Conservation (phyloP, 495 filamentous ascomycete genomes). For the Parmelia sp. region DNA sequence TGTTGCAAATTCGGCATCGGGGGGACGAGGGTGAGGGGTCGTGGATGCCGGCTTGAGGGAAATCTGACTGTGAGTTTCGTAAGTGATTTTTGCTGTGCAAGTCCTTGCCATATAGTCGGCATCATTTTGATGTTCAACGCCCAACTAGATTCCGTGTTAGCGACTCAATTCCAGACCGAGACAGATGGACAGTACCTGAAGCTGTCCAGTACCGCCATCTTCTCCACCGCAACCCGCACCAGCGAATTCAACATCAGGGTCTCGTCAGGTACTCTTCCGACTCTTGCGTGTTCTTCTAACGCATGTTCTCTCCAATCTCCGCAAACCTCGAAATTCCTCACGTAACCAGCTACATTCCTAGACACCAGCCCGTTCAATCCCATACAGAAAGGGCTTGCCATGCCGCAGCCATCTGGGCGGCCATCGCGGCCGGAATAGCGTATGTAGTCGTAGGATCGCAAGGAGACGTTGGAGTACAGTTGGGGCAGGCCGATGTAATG, state of each 20-base stretch:
- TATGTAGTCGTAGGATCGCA: conserved; percentile 55
- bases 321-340: conserved; percentile 47
- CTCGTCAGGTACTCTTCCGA: conserved; percentile 55
- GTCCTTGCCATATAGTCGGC: conserved; percentile 51
- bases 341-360: conserved; percentile 44
- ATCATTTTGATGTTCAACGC: conserved; percentile 58
- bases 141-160: conserved; percentile 39
- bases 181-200: conserved; percentile 37
- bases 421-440: conserved; percentile 48
- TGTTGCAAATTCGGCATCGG: conserved; percentile 49
- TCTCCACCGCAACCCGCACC: conserved; percentile 52
- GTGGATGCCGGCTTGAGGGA: conserved; percentile 49
- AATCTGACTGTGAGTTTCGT: conserved; percentile 51
- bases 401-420: conserved; percentile 54
- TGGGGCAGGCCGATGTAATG: conserved; percentile 60
- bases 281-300: conserved; percentile 49
- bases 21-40: conserved; percentile 53
- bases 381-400: conserved; percentile 57
- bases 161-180: background rate
- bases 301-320: conserved; percentile 55
- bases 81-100: conserved; percentile 44
- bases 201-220: conserved; percentile 48
- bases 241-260: conserved; percentile 59
- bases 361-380: conserved; percentile 56
- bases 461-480: conserved; percentile 50